These are phyloP conservation scores for Rhynchospora pubera DNA, from an alignment of 176 grass and related monocot genomes.

Conservation along the genomic window DNA sequence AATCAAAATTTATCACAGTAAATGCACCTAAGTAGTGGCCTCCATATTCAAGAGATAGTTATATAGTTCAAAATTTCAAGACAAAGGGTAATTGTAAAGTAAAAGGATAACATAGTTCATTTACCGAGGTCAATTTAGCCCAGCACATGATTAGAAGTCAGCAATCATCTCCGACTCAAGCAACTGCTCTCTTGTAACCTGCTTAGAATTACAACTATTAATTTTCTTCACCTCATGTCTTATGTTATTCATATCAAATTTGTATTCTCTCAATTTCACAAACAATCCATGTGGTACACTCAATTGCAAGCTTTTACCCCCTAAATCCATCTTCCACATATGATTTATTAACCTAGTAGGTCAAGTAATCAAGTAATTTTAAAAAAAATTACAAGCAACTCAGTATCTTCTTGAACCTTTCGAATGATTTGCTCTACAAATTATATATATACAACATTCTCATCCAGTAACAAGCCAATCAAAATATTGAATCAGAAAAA, in stretches of 20 bases:
- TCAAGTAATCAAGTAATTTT: too few relatives aligned
- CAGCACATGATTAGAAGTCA: background rate
- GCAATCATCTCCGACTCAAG: conserved; percentile 42
- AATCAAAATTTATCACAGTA: conserved; percentile 1
- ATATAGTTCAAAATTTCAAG: background rate
- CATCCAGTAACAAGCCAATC: background rate
- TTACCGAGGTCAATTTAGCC: background rate
- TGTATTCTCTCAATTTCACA: conserved; percentile 81
- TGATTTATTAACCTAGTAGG: conserved; percentile 5
- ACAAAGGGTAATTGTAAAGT: background rate
- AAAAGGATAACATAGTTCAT: background rate
- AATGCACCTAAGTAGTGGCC: background rate
- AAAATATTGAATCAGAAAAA: conserved; percentile 18
- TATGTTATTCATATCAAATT: conserved; percentile 74
- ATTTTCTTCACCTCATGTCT: conserved; percentile 82
- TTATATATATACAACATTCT: background rate
- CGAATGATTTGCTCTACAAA: conserved; percentile 72
- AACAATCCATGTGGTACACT: conserved; percentile 67
- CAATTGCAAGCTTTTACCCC: conserved; percentile 72
- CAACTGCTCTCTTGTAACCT: conserved; percentile 68
- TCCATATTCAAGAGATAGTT: too few relatives aligned
- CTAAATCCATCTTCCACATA: conserved; percentile 89
- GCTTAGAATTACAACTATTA: conserved; percentile 41
- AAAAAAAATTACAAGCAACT: too few relatives aligned
- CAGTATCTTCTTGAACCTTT: conserved; percentile 76